Evolutionary conservation across 2,329 filamentous ascomycete genomes (phyloP).

Genomic region (Ophiostoma ulmi): DNA sequence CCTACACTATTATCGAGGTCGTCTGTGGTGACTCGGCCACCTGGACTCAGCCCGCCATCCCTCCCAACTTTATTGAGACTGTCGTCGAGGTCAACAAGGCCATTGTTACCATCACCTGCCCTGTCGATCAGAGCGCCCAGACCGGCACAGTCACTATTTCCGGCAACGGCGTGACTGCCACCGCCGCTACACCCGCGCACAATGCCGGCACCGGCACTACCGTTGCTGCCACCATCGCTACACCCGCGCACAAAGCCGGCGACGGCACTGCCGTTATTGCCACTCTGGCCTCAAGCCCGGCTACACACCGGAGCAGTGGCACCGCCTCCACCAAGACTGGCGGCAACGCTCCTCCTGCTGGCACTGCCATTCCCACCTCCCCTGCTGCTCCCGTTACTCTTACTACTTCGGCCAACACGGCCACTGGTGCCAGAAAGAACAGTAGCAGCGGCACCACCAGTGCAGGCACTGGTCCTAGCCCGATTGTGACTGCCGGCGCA

Average conservation of each 20-base stretch:
- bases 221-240: constrained; percentile 15
- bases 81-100: constrained; percentile 25
- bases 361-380: not conserved
- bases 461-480: not conserved
- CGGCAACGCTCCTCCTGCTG: not conserved
- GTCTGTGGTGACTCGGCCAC: constrained; percentile 39
- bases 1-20: constrained; percentile 40
- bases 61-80: constrained; percentile 29
- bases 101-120: constrained; percentile 26
- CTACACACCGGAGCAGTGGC: not conserved
- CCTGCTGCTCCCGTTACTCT: not conserved
- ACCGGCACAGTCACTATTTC: constrained; percentile 20
- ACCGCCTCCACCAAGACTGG: not conserved
- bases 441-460: not conserved
- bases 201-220: not conserved
- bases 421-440: not conserved
- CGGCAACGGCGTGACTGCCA: constrained; percentile 28
- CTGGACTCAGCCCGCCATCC: constrained; percentile 38
- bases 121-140: constrained; percentile 17
- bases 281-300: too few species aligned
- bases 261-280: not conserved
- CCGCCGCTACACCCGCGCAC: not conserved
- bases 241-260: not conserved
- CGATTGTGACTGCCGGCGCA: constrained; percentile 25
- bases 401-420: constrained; percentile 20